phyloP scores from a whole-genome alignment of 148 eudicot genomes.

The Tetragonia tetragonoides region DNA sequence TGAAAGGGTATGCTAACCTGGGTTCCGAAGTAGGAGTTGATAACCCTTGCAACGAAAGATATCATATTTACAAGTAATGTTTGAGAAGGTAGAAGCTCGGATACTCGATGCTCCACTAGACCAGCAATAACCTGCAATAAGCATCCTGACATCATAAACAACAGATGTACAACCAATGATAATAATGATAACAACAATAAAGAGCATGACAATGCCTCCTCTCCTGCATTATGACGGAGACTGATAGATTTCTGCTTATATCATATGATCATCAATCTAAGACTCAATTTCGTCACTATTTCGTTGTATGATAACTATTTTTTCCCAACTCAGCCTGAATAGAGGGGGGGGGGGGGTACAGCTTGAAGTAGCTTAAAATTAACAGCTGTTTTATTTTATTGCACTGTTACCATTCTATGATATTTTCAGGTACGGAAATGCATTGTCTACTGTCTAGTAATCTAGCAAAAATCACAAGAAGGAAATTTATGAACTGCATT shows the following conservation, averaged over 20 bases:
- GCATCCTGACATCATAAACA: slow-evolving; percentile 9
- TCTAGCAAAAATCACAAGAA: too few relatives aligned
- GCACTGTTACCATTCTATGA: too few relatives aligned
- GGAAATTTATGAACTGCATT: too few relatives aligned
- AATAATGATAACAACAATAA: neutral
- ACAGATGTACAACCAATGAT: neutral
- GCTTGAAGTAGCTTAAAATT: too few relatives aligned
- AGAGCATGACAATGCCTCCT: neutral
- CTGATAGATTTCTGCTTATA: too few relatives aligned
- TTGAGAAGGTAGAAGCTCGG: slow-evolving; percentile 73
- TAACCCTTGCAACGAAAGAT: slow-evolving; percentile 63
- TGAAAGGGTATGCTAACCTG: slow-evolving; percentile 56
- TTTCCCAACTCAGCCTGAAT: too few relatives aligned
- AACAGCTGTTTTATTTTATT: too few relatives aligned
- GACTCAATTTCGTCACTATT: neutral
- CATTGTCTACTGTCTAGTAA: too few relatives aligned
- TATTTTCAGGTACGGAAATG: too few relatives aligned
- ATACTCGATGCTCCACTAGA: slow-evolving; percentile 84
- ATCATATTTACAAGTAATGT: slow-evolving; percentile 71
- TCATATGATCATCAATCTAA: neutral
- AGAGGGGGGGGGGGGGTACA: too few relatives aligned
- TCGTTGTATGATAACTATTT: too few relatives aligned
- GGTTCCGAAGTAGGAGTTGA: slow-evolving; percentile 95
- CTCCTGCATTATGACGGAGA: neutral
- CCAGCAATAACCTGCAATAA: slow-evolving; percentile 88